Evolutionary conservation across 2,329 filamentous ascomycete genomes (phyloP), one percentile per base, ranked within the genome.

Genomic region (Colletotrichum cordylinicola): DNA sequence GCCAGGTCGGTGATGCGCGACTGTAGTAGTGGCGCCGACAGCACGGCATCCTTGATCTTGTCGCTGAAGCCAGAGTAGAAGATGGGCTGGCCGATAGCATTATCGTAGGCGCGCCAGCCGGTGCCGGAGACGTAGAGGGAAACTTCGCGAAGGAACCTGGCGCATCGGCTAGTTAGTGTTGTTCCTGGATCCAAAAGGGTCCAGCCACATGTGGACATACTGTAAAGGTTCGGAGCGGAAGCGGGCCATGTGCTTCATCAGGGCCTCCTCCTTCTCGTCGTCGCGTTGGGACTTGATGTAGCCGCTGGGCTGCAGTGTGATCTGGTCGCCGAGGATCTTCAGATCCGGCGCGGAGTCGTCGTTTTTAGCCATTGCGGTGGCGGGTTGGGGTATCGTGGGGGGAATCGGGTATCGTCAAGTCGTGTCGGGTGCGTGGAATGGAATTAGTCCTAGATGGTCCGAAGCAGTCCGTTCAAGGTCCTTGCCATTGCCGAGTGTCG

Each of bases 71-170:
- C 97, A 0, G 93, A 87, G 84, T 98, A 99, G 87, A 96, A 98
- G 78, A 98, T 93, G 12, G 96, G 95, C 83, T 98, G 96, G 27
- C 97, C 97, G 80, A 98, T 93, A 77, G 96, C 91, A 77, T 94
- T 88, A 82, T 98, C 95, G 87, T 99, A 99, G 76, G 95, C 95
- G 77, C 97, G 94, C 97, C 97, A 99, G 83, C 96, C 96, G 67
- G 94, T 94, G 70, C 97, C 97, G 15, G 95, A 96, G 78, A 98
- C 94, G 85, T 98, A 96, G 39, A 98, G 90, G 62, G 95, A 97
- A 39, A 99, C 94, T 87, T 99, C 97, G 79, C 96, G 95, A 35
- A 98, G 91, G 83, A 98, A 98, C 78, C 96, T 94, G 37, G 70
- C 62, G 39, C 31, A 62, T 27, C 72, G 55, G 35, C 12, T 27